Percentiles rank a stretch among this genome's conserved stretches.
phyloP scores from a whole-genome alignment of 106 monocot species.

The Dendrobium catenatum region DNA sequence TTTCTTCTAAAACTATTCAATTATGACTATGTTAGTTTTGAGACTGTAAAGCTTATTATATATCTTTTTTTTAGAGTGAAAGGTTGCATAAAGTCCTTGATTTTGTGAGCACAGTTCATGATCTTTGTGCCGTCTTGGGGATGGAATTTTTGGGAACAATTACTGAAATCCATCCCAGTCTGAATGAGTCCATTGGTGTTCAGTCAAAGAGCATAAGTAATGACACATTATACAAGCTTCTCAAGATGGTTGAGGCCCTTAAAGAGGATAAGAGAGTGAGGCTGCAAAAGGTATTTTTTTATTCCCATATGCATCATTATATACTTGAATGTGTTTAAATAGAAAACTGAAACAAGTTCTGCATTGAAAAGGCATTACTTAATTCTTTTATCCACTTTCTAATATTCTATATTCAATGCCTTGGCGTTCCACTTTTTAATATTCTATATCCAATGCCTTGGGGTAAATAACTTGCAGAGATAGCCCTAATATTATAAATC shows the following conservation, averaged over 20 bases:
- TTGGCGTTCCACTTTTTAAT: too few relatives aligned
- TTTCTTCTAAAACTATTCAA: conserved; percentile 7
- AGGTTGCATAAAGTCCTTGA: conserved; percentile 73
- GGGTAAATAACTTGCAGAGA: background rate
- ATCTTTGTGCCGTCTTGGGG: conserved; percentile 84
- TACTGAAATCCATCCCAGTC: conserved; percentile 81
- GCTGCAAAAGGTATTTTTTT: conserved; percentile 59
- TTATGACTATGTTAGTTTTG: background rate
- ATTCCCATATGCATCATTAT: background rate
- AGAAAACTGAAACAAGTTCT: background rate
- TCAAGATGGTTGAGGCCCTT: conserved; percentile 41
- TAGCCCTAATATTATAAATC: background rate
- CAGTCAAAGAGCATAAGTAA: conserved; percentile 88
- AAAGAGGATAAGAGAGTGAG: conserved; percentile 69
- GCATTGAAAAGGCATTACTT: background rate
- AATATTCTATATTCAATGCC: background rate
- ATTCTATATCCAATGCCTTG: background rate
- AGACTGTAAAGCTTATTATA: background rate
- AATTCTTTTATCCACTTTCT: background rate
- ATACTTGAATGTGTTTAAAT: background rate
- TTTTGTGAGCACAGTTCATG: conserved; percentile 79
- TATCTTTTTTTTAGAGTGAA: conserved; percentile 47
- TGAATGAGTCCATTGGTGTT: conserved; percentile 60
- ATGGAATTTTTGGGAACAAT: conserved; percentile 81
- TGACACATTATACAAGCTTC: conserved; percentile 75